Base-by-base conservation (phyloP, 2,329 filamentous ascomycete species). In the Pseudogymnoascus sp. region DNA sequence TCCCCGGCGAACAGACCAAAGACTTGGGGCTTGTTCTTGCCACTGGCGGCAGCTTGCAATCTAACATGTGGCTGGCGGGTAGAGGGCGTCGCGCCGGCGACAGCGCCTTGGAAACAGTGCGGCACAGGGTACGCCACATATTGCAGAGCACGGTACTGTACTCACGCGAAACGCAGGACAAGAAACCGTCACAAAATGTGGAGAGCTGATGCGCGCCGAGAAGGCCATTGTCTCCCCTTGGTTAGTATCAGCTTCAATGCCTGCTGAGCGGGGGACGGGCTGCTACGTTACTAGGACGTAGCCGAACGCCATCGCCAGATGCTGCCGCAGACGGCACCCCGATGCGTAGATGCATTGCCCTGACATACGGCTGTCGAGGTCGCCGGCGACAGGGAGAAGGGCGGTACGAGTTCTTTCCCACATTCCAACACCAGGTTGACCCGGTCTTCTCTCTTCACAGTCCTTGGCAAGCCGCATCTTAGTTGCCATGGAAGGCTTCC, bases 21-120 rank as follows among this genome's bases (percentile, higher is more conserved):
- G 49, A 55, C 49, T 19, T 55, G 49, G 49, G 49, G n/a, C 49
- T 55, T 55, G n/a, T 33, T 55, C 49, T 55, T 55, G n/a, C 25
- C 19, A 30, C 25, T 55, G 49, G 49, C 28, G 49, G 28, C 49
- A 55, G 25, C n/a, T 19, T 55, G 25, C 49, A 55, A 55, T 33
- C n/a, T 33, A 19, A 33, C n/a, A 5, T 55, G 28, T 33, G 49
- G 49, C 25, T 45, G 41, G 41, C 41, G 19, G 41, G 41, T n/a
- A 25, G 41, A 45, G 22, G n/a, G 41, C 41, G 22, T 55, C 49
- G n/a, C 25, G 25, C 49, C 28, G 25, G n/a, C 49, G 49, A 55
- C 49, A 19, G 49, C 49, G 49, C 28, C 49, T 52, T 30, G 45
- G 45, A 52, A 52, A 16, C 14, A 30, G n/a, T 52, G 45, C 45